These are phyloP conservation scores for Linaria vulgaris DNA, from an alignment of 257 asterid species.

Conservation along the genomic window DNA sequence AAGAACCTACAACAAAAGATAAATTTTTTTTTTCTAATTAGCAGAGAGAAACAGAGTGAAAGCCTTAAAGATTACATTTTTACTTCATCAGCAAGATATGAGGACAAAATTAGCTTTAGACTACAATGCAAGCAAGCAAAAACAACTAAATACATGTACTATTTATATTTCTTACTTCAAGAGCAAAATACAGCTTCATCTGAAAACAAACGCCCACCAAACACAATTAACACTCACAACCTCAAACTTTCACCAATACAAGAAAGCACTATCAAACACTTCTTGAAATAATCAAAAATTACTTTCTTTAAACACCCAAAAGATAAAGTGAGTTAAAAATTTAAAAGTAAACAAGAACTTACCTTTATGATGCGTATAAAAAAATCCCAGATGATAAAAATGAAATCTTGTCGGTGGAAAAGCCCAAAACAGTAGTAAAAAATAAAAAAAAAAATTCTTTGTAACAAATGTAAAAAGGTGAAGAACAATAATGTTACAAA, in stretches of 20 bases:
- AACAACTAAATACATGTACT: conserved; percentile 4
- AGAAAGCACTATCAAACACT: background rate
- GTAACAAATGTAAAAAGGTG: conserved; percentile 8
- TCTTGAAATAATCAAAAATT: conserved; percentile 19
- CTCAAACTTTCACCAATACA: background rate
- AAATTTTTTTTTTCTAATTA: too few species aligned
- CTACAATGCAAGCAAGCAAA: background rate
- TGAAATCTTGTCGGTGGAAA: conserved; percentile 34
- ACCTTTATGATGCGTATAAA: conserved; percentile 17
- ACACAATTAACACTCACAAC: conserved; percentile 21
- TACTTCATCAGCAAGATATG: background rate
- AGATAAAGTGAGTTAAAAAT: background rate
- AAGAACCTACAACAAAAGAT: background rate
- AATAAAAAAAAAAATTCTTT: too few species aligned
- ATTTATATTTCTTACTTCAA: conserved; percentile 14
- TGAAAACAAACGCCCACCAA: conserved; percentile 31
- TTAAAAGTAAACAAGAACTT: background rate
- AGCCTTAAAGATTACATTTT: background rate
- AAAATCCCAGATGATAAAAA: conserved; percentile 17
- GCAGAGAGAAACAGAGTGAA: too few species aligned
- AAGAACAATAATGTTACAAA: conserved; percentile 31
- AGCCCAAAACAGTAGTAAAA: conserved; percentile 11
- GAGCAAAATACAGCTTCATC: conserved; percentile 24
- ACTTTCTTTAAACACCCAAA: background rate
- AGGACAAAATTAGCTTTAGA: background rate